phyloP scores from a whole-genome alignment of 1,284 basidiomycete genomes.

The Coniferiporia sulphurascens region DNA sequence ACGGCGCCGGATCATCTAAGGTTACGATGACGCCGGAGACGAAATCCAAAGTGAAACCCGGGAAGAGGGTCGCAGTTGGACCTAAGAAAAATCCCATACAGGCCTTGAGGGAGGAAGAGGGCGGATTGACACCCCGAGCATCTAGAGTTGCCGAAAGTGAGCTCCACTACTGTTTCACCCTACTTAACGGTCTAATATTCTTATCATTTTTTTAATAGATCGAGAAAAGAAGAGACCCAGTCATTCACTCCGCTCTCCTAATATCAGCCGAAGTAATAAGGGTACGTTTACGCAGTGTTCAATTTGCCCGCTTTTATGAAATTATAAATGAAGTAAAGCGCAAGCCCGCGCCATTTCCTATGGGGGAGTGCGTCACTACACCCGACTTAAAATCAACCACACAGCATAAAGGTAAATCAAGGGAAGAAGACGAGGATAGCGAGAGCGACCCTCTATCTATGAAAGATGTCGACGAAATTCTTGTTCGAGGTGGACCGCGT shows the following conservation, averaged over 20 bases:
- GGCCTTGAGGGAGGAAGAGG: neutral
- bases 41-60: neutral
- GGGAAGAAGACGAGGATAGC: neutral
- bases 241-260: neutral
- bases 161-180: neutral
- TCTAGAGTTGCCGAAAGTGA: neutral
- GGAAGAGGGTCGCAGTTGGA: neutral
- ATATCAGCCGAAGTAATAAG: neutral
- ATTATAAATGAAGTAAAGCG: neutral
- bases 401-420: neutral
- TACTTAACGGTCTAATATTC: neutral
- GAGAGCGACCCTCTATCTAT: neutral
- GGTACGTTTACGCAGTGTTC: neutral
- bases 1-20: neutral
- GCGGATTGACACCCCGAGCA: neutral
- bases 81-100: neutral
- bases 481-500: neutral
- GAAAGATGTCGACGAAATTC: conserved; percentile 5
- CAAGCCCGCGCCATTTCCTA: neutral
- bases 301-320: neutral
- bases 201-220: neutral
- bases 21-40: neutral
- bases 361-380: neutral
- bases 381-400: neutral
- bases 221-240: neutral